Evolutionary conservation across 345 rosid genomes (phyloP).

Genomic region (Psidium guajava): DNA sequence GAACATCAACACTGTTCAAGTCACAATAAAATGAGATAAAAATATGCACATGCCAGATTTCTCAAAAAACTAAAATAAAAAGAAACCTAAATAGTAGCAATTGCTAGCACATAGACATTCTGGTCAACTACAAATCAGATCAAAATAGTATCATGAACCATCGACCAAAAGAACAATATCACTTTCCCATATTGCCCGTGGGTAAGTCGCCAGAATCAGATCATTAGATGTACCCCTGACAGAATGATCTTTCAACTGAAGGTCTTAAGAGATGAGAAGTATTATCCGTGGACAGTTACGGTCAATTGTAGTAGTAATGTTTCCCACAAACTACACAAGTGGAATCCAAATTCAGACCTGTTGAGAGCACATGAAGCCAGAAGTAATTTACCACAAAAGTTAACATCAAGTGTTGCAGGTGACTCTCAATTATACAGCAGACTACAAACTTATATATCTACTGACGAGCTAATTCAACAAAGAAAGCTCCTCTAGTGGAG

Average conservation of each 20-base stretch:
- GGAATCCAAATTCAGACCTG: neutral
- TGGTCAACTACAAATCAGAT: neutral
- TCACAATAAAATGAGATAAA: neutral
- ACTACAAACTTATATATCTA: neutral
- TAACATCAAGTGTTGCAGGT: neutral
- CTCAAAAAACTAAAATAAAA: neutral
- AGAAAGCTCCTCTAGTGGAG: neutral
- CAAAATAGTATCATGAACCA: neutral
- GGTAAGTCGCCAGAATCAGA: neutral
- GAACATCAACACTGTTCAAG: neutral
- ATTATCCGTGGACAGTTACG: neutral
- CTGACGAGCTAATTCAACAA: neutral
- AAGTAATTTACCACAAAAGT: neutral
- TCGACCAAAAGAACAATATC: neutral
- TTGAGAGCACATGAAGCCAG: neutral
- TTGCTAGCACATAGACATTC: neutral
- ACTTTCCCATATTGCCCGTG: neutral
- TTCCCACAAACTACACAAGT: neutral
- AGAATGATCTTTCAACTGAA: neutral
- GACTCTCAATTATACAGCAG: neutral
- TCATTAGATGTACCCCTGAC: neutral
- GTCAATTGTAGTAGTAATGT: neutral
- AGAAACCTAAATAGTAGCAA: neutral
- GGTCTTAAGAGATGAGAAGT: neutral
- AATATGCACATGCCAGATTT: neutral